Percentiles rank a stretch among this genome's conserved stretches.
Evolutionary conservation across 2,329 filamentous ascomycete species (phyloP).

Genomic region (Colletotrichum eleusines): DNA sequence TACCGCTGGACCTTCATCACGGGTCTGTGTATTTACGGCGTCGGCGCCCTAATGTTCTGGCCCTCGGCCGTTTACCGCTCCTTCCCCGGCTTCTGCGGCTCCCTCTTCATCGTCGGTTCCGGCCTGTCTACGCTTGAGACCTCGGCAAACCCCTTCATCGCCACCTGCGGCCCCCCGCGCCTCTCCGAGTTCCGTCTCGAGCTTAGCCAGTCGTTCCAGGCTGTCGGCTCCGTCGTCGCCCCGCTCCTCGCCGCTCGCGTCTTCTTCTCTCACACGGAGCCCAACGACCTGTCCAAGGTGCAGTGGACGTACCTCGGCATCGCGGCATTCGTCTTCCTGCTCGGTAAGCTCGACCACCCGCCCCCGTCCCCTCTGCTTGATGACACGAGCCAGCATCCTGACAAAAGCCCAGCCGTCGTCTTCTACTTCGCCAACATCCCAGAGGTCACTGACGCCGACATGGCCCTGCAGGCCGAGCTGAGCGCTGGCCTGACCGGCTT

Average conservation of each 20-base stretch:
- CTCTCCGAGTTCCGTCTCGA: constrained; percentile 71
- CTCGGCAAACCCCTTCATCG: constrained; percentile 65
- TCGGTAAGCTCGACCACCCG: constrained; percentile 45
- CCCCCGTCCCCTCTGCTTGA: not conserved
- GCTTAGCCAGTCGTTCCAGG: constrained; percentile 69
- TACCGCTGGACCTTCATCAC: constrained; percentile 77
- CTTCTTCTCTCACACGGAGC: constrained; percentile 68
- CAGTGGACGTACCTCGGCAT: constrained; percentile 76
- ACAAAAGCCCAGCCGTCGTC: constrained; percentile 54
- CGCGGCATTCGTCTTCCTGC: constrained; percentile 68
- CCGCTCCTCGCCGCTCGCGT: constrained; percentile 71
- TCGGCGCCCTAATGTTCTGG: constrained; percentile 71
- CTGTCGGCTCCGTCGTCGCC: constrained; percentile 67
- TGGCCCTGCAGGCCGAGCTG: constrained; percentile 64
- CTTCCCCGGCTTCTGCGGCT: constrained; percentile 71
- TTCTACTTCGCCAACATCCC: constrained; percentile 67
- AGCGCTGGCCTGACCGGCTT: constrained; percentile 56
- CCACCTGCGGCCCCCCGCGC: constrained; percentile 69
- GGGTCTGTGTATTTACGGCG: constrained; percentile 66
- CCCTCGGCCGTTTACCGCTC: constrained; percentile 66
- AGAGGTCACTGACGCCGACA: constrained; percentile 71
- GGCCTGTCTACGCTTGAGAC: constrained; percentile 66
- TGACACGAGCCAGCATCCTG: not conserved
- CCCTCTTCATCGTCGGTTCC: constrained; percentile 61
- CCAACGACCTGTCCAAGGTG: constrained; percentile 66